Evolutionary conservation across 1,284 basidiomycete genomes (phyloP).

Genomic region (Papiliotrema laurentii): DNA sequence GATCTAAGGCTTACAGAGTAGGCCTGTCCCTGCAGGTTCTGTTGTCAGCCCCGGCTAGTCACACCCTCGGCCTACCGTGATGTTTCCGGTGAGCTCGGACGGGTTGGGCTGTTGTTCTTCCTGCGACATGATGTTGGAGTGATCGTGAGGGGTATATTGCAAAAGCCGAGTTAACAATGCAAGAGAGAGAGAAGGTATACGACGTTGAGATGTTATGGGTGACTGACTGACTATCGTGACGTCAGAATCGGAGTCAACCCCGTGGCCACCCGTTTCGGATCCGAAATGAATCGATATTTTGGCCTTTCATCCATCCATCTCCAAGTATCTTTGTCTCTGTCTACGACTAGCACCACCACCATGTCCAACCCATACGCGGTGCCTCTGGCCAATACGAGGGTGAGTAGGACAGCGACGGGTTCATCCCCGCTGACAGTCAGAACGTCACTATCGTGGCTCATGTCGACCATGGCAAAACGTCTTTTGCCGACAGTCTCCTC

Average conservation of each 20-base stretch:
- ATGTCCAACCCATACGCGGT: conserved; percentile 41
- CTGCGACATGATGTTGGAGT: conserved; percentile 2
- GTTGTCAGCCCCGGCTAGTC: not conserved
- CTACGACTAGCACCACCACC: too few species aligned
- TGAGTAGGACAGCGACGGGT: conserved; percentile 13
- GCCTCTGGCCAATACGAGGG: conserved; percentile 43
- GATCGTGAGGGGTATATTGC: not conserved
- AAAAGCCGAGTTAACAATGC: not conserved
- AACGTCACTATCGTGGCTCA: conserved; percentile 49
- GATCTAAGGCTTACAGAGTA: not conserved
- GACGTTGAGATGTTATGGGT: not conserved
- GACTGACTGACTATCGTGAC: not conserved
- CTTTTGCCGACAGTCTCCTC: conserved; percentile 89
- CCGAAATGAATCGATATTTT: not conserved
- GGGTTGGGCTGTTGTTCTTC: conserved; percentile 14
- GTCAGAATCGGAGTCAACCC: too few species aligned
- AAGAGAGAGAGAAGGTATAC: not conserved
- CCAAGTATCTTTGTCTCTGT: too few species aligned
- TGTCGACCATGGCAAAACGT: conserved; percentile 78
- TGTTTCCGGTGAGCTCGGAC: conserved; percentile 32
- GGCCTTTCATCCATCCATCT: not conserved
- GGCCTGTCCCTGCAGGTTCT: conserved; percentile 1
- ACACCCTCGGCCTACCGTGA: conserved; percentile 22
- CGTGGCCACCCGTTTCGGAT: not conserved
- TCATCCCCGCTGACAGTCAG: conserved; percentile 13